Evolutionary conservation across 2,329 filamentous ascomycete species (phyloP).

Genomic region (Incumbomyces delicatus): DNA sequence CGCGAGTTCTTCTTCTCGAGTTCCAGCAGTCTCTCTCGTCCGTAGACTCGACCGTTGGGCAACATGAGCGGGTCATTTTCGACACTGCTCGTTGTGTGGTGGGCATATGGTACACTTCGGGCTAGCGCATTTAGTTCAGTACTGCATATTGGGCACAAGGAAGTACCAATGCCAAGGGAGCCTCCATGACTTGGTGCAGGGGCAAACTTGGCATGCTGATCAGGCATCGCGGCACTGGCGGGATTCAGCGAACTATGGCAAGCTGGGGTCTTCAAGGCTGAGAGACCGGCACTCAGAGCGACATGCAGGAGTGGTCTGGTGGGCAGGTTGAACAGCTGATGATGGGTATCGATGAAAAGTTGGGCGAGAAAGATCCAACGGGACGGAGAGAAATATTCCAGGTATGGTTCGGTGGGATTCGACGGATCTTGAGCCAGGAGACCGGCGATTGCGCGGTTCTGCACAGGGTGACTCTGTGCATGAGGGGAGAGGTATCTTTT

Average conservation of each 20-base stretch:
- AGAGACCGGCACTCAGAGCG: slow-evolving; percentile 81
- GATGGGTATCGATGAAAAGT: slow-evolving; percentile 77
- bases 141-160: slow-evolving; percentile 89
- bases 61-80: slow-evolving; percentile 78
- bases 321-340: slow-evolving; percentile 73
- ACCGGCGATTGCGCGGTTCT: slow-evolving; percentile 65
- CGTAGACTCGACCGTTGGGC: slow-evolving; percentile 80
- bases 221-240: slow-evolving; percentile 45
- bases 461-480: slow-evolving; percentile 55
- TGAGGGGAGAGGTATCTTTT: slow-evolving; percentile 70
- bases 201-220: slow-evolving; percentile 36
- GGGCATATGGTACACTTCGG: slow-evolving; percentile 79
- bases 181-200: slow-evolving; percentile 9
- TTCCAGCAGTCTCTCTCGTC: slow-evolving; percentile 60
- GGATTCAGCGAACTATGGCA: slow-evolving; percentile 60
- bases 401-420: slow-evolving; percentile 51
- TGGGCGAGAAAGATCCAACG: slow-evolving; percentile 70
- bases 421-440: slow-evolving; percentile 65
- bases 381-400: slow-evolving; percentile 58
- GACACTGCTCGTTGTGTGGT: slow-evolving; percentile 88
- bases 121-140: slow-evolving; percentile 91
- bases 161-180: slow-evolving; percentile 39
- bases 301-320: slow-evolving; percentile 77
- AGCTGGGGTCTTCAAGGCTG: slow-evolving; percentile 87
- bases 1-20: slow-evolving; percentile 68